Conservation (phyloP, 768 basidiomycete species). For the Lactifluus pinguis region DNA sequence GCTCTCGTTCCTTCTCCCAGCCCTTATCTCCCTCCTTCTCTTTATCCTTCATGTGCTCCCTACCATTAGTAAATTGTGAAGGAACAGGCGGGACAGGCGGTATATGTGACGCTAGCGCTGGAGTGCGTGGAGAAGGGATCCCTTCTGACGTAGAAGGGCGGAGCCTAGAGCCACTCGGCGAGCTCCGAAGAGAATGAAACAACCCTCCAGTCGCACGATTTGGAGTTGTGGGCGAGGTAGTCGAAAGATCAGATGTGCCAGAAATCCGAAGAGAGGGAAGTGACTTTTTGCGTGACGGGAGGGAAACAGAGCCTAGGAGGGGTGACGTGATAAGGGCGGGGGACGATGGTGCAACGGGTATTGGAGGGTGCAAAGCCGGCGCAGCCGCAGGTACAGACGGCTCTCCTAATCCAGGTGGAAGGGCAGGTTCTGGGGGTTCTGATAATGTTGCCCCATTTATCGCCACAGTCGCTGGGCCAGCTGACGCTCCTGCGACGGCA, state of each 20-base stretch:
- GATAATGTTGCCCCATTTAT: not conserved
- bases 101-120: slow-evolving; percentile 6
- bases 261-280: slow-evolving; percentile 15
- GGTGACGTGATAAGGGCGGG: slow-evolving; percentile 18
- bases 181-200: slow-evolving; percentile 15
- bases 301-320: slow-evolving; percentile 9
- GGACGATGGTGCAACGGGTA: slow-evolving; percentile 20
- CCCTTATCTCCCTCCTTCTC: slow-evolving; percentile 23
- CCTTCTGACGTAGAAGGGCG: slow-evolving; percentile 17
- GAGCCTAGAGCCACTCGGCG: slow-evolving; percentile 19
- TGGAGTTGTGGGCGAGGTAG: slow-evolving; percentile 6
- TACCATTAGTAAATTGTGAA: slow-evolving; percentile 24
- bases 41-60: slow-evolving; percentile 22
- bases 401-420: slow-evolving; percentile 13
- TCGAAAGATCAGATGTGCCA: slow-evolving; percentile 8
- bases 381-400: not conserved
- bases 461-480: not conserved
- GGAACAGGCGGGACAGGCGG: slow-evolving; percentile 25
- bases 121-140: slow-evolving; percentile 19
- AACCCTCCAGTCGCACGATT: slow-evolving; percentile 12
- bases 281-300: slow-evolving; percentile 16
- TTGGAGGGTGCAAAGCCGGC: not conserved
- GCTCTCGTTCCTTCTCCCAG: slow-evolving; percentile 27
- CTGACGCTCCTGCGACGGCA: slow-evolving; percentile 11
- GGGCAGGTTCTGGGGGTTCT: not conserved